These are phyloP conservation scores for Dacryopinax primogenitus DNA, from an alignment of 768 basidiomycete genomes.

Conservation along the genomic window DNA sequence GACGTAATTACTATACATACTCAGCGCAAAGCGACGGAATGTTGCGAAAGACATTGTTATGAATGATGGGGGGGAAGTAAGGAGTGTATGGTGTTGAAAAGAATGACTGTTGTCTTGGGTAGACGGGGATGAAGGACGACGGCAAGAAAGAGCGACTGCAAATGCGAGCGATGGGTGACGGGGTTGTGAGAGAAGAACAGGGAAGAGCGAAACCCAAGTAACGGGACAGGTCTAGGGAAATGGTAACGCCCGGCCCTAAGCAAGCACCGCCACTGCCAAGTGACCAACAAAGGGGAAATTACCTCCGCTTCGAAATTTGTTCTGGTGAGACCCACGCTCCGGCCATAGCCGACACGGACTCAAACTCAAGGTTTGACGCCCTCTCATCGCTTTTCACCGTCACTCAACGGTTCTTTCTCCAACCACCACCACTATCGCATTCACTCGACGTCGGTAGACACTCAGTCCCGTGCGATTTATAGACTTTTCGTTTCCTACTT, in stretches of 20 bases:
- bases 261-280: background rate
- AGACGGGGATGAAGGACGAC: background rate
- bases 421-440: slow-evolving; percentile 7
- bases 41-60: slow-evolving; percentile 7
- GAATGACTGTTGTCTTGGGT: slow-evolving; percentile 5
- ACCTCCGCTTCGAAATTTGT: background rate
- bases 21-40: background rate
- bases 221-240: slow-evolving; percentile 1
- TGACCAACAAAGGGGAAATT: background rate
- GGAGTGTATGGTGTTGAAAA: background rate
- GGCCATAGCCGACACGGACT: background rate
- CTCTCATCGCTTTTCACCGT: background rate
- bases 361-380: background rate
- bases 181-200: background rate
- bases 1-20: background rate
- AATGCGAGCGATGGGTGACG: background rate
- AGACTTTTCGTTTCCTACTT: background rate
- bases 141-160: background rate
- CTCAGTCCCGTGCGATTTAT: background rate
- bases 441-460: background rate
- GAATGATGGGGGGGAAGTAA: background rate
- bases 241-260: slow-evolving; percentile 6
- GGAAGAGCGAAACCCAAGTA: background rate
- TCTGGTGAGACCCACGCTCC: slow-evolving; percentile 3
- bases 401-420: background rate